Evolutionary conservation across 148 eudicot species (phyloP).

Genomic region (Amaranthus palmeri): DNA sequence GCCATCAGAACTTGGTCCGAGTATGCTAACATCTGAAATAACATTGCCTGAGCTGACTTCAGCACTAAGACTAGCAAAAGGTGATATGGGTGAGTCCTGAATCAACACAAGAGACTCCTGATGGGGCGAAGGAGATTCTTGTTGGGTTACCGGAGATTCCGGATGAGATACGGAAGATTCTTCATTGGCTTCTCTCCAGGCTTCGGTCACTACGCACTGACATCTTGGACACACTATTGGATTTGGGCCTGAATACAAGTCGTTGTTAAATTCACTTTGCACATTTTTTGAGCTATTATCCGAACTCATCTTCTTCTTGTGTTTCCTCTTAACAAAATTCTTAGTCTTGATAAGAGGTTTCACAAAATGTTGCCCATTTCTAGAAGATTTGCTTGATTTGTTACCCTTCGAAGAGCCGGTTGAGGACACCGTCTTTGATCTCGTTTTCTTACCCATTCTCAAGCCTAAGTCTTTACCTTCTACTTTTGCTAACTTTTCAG

Average conservation of each 20-base stretch:
- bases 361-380: conserved; percentile 43
- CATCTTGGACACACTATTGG: conserved; percentile 78
- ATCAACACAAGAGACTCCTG: conserved; percentile 32
- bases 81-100: conserved; percentile 37
- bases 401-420: conserved; percentile 37
- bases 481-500: conserved; percentile 25
- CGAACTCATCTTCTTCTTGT: conserved; percentile 37
- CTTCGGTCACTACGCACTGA: conserved; percentile 58
- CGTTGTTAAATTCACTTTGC: conserved; percentile 33
- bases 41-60: conserved; percentile 31
- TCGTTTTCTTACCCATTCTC: conserved; percentile 40
- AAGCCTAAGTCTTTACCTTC: conserved; percentile 32
- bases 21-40: conserved; percentile 35
- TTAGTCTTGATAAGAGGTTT: conserved; percentile 62
- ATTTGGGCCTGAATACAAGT: conserved; percentile 33
- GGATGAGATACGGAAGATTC: conserved; percentile 29
- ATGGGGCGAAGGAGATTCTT: conserved; percentile 33
- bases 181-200: conserved; percentile 36
- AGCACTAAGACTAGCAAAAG: conserved; percentile 29
- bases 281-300: conserved; percentile 28
- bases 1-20: conserved; percentile 29
- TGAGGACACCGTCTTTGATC: conserved; percentile 33
- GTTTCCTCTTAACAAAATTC: conserved; percentile 49
- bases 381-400: conserved; percentile 44
- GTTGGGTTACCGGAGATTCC: conserved; percentile 19